Conservation (phyloP, 805 yeast species). For the Saccharomycopsis fermentans region DNA sequence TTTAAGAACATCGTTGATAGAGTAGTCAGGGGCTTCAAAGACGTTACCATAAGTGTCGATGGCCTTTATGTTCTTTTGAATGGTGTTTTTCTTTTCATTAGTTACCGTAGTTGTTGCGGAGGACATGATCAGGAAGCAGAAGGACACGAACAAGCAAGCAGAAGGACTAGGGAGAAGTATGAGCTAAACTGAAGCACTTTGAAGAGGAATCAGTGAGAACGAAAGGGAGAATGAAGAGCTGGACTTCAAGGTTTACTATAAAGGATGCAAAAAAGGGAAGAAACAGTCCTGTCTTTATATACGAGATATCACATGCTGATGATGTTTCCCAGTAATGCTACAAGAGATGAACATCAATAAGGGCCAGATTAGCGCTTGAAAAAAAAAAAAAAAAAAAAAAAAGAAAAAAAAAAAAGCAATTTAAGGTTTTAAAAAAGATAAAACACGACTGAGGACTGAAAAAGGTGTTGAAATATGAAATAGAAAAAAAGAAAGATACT, state of each 20-base stretch:
- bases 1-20: constrained; percentile 45
- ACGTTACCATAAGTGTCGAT: constrained; percentile 43
- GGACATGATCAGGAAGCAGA: constrained; percentile 23
- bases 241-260: too few species aligned
- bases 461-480: background rate
- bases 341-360: background rate
- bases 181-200: too few species aligned
- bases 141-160: background rate
- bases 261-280: background rate
- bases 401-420: constrained; percentile 1
- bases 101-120: constrained; percentile 27
- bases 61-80: constrained; percentile 25
- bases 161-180: background rate
- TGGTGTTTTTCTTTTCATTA: background rate
- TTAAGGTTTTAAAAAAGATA: background rate
- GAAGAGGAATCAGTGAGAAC: too few species aligned
- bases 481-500: background rate
- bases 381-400: background rate
- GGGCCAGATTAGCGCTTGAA: background rate
- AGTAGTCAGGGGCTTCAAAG: constrained; percentile 51
- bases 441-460: background rate
- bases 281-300: background rate
- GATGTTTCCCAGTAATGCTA: background rate
- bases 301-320: background rate
- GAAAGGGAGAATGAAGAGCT: too few species aligned